phyloP scores from a whole-genome alignment of 768 basidiomycete species.

The Suillus clintonianus region DNA sequence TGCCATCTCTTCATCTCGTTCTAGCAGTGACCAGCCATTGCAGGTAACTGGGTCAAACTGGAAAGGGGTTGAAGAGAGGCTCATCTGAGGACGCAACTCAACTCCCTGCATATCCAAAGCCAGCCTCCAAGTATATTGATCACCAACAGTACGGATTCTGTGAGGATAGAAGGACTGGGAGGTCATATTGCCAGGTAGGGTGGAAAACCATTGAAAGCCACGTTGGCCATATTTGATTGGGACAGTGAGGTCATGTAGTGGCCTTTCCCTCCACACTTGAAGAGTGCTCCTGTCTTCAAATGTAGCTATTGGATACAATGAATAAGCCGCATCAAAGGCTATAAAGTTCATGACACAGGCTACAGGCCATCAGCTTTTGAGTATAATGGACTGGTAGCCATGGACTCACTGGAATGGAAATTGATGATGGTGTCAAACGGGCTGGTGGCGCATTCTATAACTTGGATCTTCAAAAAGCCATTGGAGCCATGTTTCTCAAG shows the following conservation, averaged over 20 bases:
- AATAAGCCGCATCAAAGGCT: no score
- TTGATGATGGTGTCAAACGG: no score
- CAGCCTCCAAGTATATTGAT: constrained; percentile 31
- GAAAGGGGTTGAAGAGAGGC: constrained; percentile 10
- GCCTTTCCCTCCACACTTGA: constrained; percentile 10
- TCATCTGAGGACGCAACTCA: constrained; percentile 13
- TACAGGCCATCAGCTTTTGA: no score
- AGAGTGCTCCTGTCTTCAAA: no score
- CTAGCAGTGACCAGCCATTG: constrained; percentile 19
- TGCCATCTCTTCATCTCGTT: accelerated
- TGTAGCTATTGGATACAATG: no score
- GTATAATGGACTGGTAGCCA: no score
- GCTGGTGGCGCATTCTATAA: no score
- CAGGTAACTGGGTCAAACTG: constrained; percentile 13
- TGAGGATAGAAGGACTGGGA: not conserved
- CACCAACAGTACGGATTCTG: constrained; percentile 30
- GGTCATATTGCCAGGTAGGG: constrained; percentile 4
- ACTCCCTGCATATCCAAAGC: constrained; percentile 23
- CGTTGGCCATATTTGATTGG: constrained; percentile 37
- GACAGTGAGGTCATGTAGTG: not conserved
- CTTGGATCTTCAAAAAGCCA: no score
- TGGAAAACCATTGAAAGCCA: constrained; percentile 34
- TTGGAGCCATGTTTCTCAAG: no score
- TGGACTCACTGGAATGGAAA: no score
- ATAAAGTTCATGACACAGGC: no score